Conservation (phyloP, 352 stramenopile genomes). For the Pythium rishiriense region DNA sequence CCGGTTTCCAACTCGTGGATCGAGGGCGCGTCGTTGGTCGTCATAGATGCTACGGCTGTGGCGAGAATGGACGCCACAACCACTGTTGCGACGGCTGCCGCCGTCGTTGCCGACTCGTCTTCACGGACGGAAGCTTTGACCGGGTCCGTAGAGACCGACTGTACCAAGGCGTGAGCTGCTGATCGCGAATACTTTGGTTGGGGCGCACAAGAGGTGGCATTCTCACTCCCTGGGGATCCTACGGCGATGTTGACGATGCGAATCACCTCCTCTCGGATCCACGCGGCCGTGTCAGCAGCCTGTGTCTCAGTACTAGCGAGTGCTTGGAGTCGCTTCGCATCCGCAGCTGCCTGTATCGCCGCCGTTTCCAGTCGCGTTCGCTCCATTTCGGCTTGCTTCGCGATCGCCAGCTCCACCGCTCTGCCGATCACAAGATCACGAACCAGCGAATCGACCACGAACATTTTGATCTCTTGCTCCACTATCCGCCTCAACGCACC, state of each 20-base stretch:
- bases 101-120: background rate
- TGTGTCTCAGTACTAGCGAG: background rate
- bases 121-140: background rate
- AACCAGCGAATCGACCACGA: background rate
- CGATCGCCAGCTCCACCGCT: background rate
- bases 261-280: conserved; percentile 5
- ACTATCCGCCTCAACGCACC: background rate
- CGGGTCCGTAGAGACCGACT: too few species aligned
- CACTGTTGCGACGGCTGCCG: background rate
- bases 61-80: conserved; percentile 3
- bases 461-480: background rate
- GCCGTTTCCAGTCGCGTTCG: background rate
- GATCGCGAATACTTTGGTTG: too few species aligned
- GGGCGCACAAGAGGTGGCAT: too few species aligned
- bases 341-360: background rate
- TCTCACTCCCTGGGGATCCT: background rate
- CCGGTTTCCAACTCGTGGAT: background rate
- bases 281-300: background rate
- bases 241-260: background rate
- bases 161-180: too few species aligned
- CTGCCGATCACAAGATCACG: background rate
- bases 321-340: background rate
- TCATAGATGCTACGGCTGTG: background rate
- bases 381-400: background rate
- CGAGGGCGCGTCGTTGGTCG: background rate